Evolutionary conservation across 441 rosid species (phyloP).

Genomic region (Euphorbia neoarborescens): DNA sequence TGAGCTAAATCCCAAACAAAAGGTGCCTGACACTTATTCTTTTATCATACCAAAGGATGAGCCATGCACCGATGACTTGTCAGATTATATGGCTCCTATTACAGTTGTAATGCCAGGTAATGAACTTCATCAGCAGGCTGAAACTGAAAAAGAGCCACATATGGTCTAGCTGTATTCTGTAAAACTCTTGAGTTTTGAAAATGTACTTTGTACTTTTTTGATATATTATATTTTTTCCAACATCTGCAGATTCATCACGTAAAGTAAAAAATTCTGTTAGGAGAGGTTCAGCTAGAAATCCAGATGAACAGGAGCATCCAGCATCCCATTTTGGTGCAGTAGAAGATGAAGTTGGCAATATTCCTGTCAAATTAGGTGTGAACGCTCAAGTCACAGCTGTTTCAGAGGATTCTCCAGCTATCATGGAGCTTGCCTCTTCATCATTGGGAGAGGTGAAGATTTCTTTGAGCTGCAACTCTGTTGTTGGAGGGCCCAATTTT

Average conservation of each 20-base stretch:
- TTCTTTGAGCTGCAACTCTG: conserved; percentile 55
- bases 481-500: conserved; percentile 41
- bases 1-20: conserved; percentile 19
- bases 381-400: conserved; percentile 28
- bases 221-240: conserved; percentile 11
- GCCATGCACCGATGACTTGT: conserved; percentile 33
- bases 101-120: conserved; percentile 49
- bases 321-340: conserved; percentile 26
- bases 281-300: conserved; percentile 23
- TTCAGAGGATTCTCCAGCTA: conserved; percentile 31
- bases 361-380: conserved; percentile 23
- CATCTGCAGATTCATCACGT: conserved; percentile 26
- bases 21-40: conserved; percentile 22
- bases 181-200: not conserved
- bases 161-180: not conserved
- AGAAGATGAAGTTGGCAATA: conserved; percentile 25
- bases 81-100: conserved; percentile 38
- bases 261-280: conserved; percentile 23
- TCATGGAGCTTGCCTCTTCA: conserved; percentile 65
- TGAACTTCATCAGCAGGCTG: conserved; percentile 1
- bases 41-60: conserved; percentile 51
- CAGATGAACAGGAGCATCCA: conserved; percentile 25
- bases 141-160: not conserved
- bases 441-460: conserved; percentile 75
- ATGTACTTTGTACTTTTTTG: not conserved